Evolutionary conservation across 805 yeast species (phyloP), one percentile per base, ranked within the genome.

Genomic region (Ogataea siamensis): DNA sequence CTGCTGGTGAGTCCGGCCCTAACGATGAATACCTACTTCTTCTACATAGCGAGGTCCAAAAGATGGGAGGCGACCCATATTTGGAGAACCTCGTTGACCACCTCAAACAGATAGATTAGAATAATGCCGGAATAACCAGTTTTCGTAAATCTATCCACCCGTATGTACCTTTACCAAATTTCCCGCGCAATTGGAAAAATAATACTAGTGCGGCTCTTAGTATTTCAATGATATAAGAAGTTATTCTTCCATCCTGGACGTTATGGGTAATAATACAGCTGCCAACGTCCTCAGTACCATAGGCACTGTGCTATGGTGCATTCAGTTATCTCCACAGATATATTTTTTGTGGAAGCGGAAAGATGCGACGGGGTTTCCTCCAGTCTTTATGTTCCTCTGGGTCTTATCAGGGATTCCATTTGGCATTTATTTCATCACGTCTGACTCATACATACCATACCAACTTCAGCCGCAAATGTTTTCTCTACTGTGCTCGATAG

Each of bases 251-350:
- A 16, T 9, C 17, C 22, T 6, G 5, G 6, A 12, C 18, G 18
- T 14, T 17, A n/a, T 27, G 37, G 28, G 33, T 17, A 28, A 42
- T 1, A 45, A 45, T 23, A 46, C 70, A 4, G 85, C 84, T 1
- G 76, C 87, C 10, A 87, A 85, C 33, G 85, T 83, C 1, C 69
- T 87, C 40, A 94, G 88, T 3, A 89, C 96, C 7, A 70, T 86
- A 3, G 98, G 96, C 2, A 91, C 98, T 0, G 81, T 91, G 2
- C 69, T 86, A 39, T 91, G 97, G 97, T 91, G 98, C 60, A 69
- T 91, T 44, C 98, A 91, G 63, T 66, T 91, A 34, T 68, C 85
- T 1, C 98, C 98, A 0, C 98, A 60, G 32, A 70, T 81, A 37
- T 72, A 80, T 58, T 87, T 84, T 58, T 50, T 61, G 5, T 85